These are phyloP conservation scores for Globisporangium rhizosaccharum DNA, from an alignment of 352 stramenopile species.

Conservation along the genomic window DNA sequence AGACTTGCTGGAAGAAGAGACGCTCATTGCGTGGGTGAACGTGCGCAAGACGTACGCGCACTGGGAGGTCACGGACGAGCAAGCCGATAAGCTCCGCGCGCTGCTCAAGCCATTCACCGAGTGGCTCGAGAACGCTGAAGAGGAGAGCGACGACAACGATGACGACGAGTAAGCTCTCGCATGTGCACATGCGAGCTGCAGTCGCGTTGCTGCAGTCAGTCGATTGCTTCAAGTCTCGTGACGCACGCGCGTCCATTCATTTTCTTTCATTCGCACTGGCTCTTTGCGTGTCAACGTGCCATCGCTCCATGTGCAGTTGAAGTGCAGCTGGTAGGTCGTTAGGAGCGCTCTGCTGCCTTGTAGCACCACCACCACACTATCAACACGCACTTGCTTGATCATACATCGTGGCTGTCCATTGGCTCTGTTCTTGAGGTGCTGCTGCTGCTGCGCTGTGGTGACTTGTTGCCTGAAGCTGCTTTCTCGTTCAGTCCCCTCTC, in stretches of 20 bases:
- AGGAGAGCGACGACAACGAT: conserved; percentile 83
- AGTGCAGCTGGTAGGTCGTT: no score
- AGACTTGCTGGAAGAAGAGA: conserved; percentile 95
- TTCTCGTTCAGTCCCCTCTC: no score
- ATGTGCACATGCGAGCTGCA: neutral
- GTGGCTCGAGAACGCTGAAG: conserved; percentile 96
- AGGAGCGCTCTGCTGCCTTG: no score
- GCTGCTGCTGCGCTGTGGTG: no score
- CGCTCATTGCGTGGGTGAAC: conserved; percentile 90
- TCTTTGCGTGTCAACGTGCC: no score
- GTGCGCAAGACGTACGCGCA: conserved; percentile 80
- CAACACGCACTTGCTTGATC: no score
- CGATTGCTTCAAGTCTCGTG: neutral
- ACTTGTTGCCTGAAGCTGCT: no score
- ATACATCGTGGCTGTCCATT: no score
- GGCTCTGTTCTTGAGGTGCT: no score
- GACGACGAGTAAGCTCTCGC: conserved; percentile 39
- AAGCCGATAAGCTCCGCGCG: conserved; percentile 75
- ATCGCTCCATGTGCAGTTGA: no score
- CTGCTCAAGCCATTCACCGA: conserved; percentile 93
- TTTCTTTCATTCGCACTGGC: neutral
- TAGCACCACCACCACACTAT: no score
- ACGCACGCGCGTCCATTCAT: neutral
- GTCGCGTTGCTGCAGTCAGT: neutral
- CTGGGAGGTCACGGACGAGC: conserved; percentile 87